phyloP scores from a whole-genome alignment of 2,329 filamentous ascomycete genomes.

The Neophaeococcomyces aloes region DNA sequence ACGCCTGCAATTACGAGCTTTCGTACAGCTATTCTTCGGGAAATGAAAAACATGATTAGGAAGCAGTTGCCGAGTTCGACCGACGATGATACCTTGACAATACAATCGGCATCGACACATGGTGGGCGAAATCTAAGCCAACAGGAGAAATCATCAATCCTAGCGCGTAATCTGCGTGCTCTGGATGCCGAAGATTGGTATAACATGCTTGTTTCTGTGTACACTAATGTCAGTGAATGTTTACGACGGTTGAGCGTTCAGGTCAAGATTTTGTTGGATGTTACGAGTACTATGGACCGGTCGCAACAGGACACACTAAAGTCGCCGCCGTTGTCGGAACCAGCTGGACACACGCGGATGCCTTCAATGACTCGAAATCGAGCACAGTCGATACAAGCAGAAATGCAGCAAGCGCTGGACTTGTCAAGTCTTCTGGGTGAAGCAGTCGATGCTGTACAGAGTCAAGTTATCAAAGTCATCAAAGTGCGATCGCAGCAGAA shows the following conservation, averaged over 20 bases:
- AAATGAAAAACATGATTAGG: slow-evolving; percentile 76
- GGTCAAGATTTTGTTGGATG: slow-evolving; percentile 87
- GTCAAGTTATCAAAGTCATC: slow-evolving; percentile 52
- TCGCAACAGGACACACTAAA: slow-evolving; percentile 33
- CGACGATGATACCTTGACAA: slow-evolving; percentile 86
- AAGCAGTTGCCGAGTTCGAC: slow-evolving; percentile 80
- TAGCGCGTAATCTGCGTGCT: slow-evolving; percentile 77
- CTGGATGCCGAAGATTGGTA: slow-evolving; percentile 79
- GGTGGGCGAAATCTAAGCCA: slow-evolving; percentile 59
- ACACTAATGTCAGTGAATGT: slow-evolving; percentile 78
- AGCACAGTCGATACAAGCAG: slow-evolving; percentile 37
- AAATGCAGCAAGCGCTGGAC: slow-evolving; percentile 53
- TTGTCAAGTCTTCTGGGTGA: slow-evolving; percentile 56
- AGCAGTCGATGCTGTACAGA: slow-evolving; percentile 56
- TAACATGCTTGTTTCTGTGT: slow-evolving; percentile 68
- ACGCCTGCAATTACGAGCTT: slow-evolving; percentile 73
- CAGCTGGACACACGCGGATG: slow-evolving; percentile 11
- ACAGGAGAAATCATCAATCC: slow-evolving; percentile 78
- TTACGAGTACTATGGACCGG: slow-evolving; percentile 54
- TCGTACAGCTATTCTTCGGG: slow-evolving; percentile 70
- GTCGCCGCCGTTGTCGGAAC: slow-evolving; percentile 32
- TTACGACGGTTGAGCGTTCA: slow-evolving; percentile 77
- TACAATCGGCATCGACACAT: slow-evolving; percentile 72
- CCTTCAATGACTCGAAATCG: slow-evolving; percentile 5
- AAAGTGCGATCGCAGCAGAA: slow-evolving; percentile 54